phyloP scores from a whole-genome alignment of 177 flowering plant species.

The Vitis hybrid region DNA sequence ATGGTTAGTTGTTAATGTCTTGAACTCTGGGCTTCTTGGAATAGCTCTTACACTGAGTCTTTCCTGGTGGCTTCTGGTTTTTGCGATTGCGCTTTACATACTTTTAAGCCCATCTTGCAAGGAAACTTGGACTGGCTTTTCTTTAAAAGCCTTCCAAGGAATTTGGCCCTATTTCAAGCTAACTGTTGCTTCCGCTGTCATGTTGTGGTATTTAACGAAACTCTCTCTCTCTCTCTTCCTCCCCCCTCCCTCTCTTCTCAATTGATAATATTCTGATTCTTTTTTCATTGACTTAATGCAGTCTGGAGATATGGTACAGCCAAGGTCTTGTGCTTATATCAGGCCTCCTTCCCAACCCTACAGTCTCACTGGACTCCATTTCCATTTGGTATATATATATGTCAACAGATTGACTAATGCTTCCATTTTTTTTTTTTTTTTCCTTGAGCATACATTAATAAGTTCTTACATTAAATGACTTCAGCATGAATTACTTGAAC shows the following conservation, averaged over 20 bases:
- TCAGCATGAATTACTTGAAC: conserved; percentile 72
- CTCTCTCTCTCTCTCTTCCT: not conserved
- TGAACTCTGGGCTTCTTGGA: conserved; percentile 60
- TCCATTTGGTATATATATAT: conserved; percentile 60
- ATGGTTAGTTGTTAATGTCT: conserved; percentile 51
- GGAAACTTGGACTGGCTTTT: conserved; percentile 75
- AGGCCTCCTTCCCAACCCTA: conserved; percentile 66
- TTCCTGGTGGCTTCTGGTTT: conserved; percentile 72
- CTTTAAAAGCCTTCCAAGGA: conserved; percentile 56
- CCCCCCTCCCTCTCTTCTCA: not conserved
- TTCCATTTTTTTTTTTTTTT: not conserved
- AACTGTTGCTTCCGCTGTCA: conserved; percentile 70
- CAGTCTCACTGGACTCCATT: conserved; percentile 66
- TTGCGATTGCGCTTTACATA: conserved; percentile 43
- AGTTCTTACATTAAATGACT: conserved; percentile 4
- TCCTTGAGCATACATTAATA: not conserved
- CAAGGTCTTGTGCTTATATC: conserved; percentile 73
- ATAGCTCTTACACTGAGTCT: conserved; percentile 67
- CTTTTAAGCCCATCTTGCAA: conserved; percentile 56
- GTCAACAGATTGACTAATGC: not conserved
- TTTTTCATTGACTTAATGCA: conserved; percentile 16
- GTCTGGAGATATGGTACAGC: conserved; percentile 83
- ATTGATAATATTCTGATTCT: not conserved
- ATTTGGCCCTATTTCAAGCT: conserved; percentile 76
- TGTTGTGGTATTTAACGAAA: conserved; percentile 54